Evolutionary conservation across 2,329 filamentous ascomycete genomes (phyloP).

Genomic region (Shiraia bambusicola): DNA sequence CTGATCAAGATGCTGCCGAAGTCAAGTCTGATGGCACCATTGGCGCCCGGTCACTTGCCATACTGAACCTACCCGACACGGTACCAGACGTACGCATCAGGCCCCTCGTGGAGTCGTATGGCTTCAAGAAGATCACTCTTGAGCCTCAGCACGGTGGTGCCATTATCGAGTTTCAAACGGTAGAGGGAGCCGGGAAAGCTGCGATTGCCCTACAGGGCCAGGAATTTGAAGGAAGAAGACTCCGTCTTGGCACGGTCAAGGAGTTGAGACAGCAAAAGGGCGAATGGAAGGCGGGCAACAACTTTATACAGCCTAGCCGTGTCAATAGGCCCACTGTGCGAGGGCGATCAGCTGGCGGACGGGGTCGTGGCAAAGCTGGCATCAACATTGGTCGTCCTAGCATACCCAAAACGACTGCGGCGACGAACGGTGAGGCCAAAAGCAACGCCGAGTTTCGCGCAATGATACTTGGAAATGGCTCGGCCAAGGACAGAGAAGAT

Average conservation of each 20-base stretch:
- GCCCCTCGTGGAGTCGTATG: conserved; percentile 69
- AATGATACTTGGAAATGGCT: conserved; percentile 51
- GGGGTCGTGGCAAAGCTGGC: conserved; percentile 31
- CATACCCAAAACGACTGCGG: conserved; percentile 16
- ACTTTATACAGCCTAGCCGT: conserved; percentile 30
- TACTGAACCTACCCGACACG: conserved; percentile 88
- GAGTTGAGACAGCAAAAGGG: conserved; percentile 47
- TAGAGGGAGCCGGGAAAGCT: conserved; percentile 71
- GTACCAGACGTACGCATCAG: conserved; percentile 84
- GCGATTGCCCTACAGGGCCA: conserved; percentile 49
- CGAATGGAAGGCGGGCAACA: conserved; percentile 44
- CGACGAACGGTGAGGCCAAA: conserved; percentile 42
- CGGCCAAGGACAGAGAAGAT: conserved; percentile 18
- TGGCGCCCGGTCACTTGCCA: conserved; percentile 66
- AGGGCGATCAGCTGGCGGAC: conserved; percentile 20
- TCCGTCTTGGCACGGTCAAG: conserved; percentile 52
- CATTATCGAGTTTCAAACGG: conserved; percentile 76
- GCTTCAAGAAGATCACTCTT: conserved; percentile 75
- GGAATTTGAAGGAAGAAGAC: conserved; percentile 44
- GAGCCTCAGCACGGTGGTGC: conserved; percentile 82
- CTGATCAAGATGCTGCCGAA: conserved; percentile 24
- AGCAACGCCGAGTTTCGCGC: conserved; percentile 61
- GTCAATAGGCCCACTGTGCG: conserved; percentile 30
- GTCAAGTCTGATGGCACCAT: conserved; percentile 14
- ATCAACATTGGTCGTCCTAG: conserved; percentile 29